Evolutionary conservation across 2,329 filamentous ascomycete species (phyloP).

Genomic region (Stachybotrys echinatus): DNA sequence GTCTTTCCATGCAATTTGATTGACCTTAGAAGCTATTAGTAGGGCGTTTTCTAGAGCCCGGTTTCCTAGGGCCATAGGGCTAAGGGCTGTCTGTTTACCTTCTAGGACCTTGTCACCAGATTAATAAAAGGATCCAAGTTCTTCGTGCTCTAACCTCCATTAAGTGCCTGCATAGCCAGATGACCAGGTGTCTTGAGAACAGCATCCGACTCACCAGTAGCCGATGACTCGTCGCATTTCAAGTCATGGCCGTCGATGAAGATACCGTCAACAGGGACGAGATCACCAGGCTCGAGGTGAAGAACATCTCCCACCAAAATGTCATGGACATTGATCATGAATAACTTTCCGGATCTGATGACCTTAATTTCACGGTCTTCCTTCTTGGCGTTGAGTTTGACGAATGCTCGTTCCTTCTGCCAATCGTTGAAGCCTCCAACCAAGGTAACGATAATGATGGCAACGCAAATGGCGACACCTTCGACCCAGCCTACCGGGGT

Average conservation of each 20-base stretch:
- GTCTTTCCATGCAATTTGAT: too few species aligned
- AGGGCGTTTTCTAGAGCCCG: too few species aligned
- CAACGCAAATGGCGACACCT: slow-evolving; percentile 61
- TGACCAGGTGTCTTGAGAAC: slow-evolving; percentile 61
- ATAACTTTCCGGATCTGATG: slow-evolving; percentile 59
- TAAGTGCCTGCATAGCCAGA: slow-evolving; percentile 51
- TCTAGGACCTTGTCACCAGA: slow-evolving; percentile 50
- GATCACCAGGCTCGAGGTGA: slow-evolving; percentile 63
- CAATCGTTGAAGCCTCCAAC: slow-evolving; percentile 62
- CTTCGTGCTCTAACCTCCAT: slow-evolving; percentile 34
- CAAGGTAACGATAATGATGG: slow-evolving; percentile 58
- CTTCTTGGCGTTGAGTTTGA: slow-evolving; percentile 56
- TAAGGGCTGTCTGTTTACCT: too few species aligned
- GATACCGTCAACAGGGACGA: slow-evolving; percentile 66
- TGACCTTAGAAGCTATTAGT: too few species aligned
- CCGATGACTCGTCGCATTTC: slow-evolving; percentile 68
- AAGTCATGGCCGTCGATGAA: slow-evolving; percentile 51
- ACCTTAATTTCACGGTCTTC: slow-evolving; percentile 61
- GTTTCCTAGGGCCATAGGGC: too few species aligned
- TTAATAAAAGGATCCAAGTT: slow-evolving; percentile 63
- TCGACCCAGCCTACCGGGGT: slow-evolving; percentile 65
- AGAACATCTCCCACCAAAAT: slow-evolving; percentile 66
- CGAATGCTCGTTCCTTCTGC: slow-evolving; percentile 63
- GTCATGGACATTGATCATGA: slow-evolving; percentile 60
- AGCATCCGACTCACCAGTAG: slow-evolving; percentile 68